Conservation (phyloP, 257 asterid genomes). For the Agastache rugosa region DNA sequence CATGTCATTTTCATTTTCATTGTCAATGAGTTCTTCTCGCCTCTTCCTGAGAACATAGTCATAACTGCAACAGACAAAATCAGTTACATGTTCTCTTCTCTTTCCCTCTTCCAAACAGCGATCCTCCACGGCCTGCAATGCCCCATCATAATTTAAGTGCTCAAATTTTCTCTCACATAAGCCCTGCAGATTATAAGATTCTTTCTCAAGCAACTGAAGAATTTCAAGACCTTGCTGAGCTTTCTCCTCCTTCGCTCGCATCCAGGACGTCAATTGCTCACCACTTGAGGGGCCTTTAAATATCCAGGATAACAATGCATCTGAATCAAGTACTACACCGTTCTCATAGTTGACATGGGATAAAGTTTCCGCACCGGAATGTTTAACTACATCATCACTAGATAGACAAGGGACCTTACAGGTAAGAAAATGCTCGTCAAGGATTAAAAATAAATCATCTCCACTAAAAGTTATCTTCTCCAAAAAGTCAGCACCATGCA, state of each 20-base stretch:
- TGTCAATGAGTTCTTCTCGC: conserved; percentile 72
- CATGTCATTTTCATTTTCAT: conserved; percentile 50
- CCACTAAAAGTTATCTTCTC: conserved; percentile 70
- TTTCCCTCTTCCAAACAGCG: conserved; percentile 87
- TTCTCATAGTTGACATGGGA: conserved; percentile 50
- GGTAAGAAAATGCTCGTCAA: conserved; percentile 73
- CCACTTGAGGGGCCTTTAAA: conserved; percentile 73
- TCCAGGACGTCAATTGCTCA: conserved; percentile 77
- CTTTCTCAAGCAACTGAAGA: conserved; percentile 85
- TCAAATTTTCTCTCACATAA: conserved; percentile 90
- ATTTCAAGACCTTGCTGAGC: conserved; percentile 70
- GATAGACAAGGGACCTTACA: conserved; percentile 47
- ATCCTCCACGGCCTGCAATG: conserved; percentile 84
- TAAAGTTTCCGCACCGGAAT: conserved; percentile 42
- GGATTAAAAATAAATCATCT: conserved; percentile 68
- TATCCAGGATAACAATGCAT: conserved; percentile 89
- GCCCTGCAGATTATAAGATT: conserved; percentile 75
- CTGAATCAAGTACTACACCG: conserved; percentile 65
- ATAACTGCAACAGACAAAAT: conserved; percentile 61
- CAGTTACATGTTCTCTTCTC: conserved; percentile 70
- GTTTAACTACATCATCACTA: conserved; percentile 41
- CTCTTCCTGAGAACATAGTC: conserved; percentile 75
- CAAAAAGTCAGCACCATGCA: conserved; percentile 51
- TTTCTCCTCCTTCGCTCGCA: conserved; percentile 68
- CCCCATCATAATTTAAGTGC: conserved; percentile 83